Conservation (phyloP, 2,329 filamentous ascomycete species). For the Phialophora tarda region DNA sequence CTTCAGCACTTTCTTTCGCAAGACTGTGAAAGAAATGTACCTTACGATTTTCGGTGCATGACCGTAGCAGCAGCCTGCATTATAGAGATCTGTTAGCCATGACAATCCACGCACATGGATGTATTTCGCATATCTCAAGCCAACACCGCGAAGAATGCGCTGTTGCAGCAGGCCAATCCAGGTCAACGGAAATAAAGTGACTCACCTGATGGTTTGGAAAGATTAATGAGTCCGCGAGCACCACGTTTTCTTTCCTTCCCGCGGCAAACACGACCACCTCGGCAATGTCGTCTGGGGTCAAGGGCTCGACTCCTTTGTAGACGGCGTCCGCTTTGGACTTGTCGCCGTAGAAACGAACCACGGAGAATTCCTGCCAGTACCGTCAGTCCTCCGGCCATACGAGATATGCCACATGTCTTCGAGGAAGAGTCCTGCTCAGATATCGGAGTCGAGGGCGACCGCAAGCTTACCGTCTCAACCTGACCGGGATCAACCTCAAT, state of each 20-base stretch:
- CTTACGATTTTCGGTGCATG: conserved; percentile 36
- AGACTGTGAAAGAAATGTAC: conserved; percentile 1
- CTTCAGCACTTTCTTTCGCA: not conserved
- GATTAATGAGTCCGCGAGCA: conserved; percentile 83
- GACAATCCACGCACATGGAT: not conserved
- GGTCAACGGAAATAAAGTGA: not conserved
- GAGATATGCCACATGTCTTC: not conserved
- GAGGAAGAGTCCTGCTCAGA: not conserved
- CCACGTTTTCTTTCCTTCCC: conserved; percentile 84
- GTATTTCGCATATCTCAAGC: not conserved
- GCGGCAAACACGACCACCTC: conserved; percentile 88
- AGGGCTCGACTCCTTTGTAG: conserved; percentile 72
- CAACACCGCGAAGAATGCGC: not conserved
- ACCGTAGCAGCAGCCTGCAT: conserved; percentile 41
- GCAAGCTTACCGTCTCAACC: conserved; percentile 71
- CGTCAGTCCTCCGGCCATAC: not conserved
- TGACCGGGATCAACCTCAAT: conserved; percentile 92
- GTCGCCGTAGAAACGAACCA: conserved; percentile 87
- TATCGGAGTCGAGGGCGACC: not conserved
- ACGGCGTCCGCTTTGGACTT: conserved; percentile 88
- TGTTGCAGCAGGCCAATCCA: not conserved
- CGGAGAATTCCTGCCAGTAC: conserved; percentile 70
- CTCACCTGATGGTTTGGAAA: conserved; percentile 80
- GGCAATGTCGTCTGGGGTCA: conserved; percentile 89
- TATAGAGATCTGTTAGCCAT: not conserved